Percentiles rank a stretch among this genome's conserved stretches.
Conservation (phyloP, 345 rosid species). For the Salix caprea region DNA sequence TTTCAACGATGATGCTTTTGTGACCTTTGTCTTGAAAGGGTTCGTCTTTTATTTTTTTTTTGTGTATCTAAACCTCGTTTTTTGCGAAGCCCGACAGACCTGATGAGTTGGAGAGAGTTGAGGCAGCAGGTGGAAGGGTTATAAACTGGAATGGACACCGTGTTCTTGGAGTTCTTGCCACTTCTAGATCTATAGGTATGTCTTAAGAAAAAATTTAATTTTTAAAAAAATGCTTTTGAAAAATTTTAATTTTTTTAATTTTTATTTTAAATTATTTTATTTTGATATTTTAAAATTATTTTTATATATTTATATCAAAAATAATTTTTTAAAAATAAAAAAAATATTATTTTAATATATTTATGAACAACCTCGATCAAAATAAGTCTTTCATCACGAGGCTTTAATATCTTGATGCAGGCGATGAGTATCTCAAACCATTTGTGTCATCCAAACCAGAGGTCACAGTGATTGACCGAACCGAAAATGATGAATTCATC, state of each 20-base stretch:
- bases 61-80: background rate
- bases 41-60: background rate
- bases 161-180: constrained; percentile 58
- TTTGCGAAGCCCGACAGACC: constrained; percentile 52
- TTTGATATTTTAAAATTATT: too few relatives aligned
- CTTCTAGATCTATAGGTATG: constrained; percentile 67
- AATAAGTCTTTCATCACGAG: background rate
- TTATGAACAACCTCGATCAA: too few relatives aligned
- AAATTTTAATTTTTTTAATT: too few relatives aligned
- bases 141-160: constrained; percentile 63
- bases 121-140: constrained; percentile 61
- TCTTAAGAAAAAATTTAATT: too few relatives aligned
- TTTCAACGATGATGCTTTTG: background rate
- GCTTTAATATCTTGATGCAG: constrained; percentile 23
- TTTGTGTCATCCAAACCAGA: constrained; percentile 53
- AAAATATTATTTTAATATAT: too few relatives aligned
- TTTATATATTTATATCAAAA: too few relatives aligned
- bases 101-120: constrained; percentile 53
- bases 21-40: background rate
- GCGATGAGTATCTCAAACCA: constrained; percentile 57
- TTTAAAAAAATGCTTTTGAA: too few relatives aligned
- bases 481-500: constrained; percentile 51
- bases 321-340: too few relatives aligned
- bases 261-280: too few relatives aligned
- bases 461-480: constrained; percentile 36